A percentile compares a stretch with the other conserved stretches of the same genome.
Conservation (phyloP, 495 filamentous ascomycete genomes). For the Aspergillus homomorphus region DNA sequence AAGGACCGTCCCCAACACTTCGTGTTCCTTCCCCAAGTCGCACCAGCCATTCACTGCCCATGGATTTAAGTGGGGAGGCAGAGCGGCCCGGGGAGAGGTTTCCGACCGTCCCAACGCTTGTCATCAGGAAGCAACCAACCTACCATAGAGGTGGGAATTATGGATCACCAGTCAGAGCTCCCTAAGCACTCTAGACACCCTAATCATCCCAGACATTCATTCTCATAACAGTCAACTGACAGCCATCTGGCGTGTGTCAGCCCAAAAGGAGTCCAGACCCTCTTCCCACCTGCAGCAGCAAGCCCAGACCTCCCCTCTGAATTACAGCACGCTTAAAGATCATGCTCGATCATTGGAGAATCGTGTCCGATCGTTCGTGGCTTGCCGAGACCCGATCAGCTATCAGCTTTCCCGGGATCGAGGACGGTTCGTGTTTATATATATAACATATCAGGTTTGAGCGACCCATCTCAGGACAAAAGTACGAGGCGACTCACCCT, state of each 20-base stretch:
- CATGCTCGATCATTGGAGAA: conserved; percentile 15
- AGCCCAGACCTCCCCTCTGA: background rate
- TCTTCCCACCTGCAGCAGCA: background rate
- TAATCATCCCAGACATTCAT: background rate
- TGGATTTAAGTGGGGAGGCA: conserved; percentile 6
- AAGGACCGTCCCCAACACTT: conserved; percentile 2
- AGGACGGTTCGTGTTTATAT: conserved; percentile 7
- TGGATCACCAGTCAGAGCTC: conserved; percentile 17
- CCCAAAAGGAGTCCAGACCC: conserved; percentile 13
- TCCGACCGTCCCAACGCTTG: conserved; percentile 21
- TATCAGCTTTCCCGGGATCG: conserved; percentile 17
- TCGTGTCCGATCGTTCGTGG: conserved; percentile 8
- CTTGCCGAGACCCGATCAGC: conserved; percentile 14
- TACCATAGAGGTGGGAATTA: background rate
- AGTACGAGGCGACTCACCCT: conserved; percentile 1
- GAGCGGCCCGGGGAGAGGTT: conserved; percentile 20
- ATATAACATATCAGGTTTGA: background rate
- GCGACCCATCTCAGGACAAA: background rate
- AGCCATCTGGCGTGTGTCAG: background rate
- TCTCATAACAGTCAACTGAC: background rate
- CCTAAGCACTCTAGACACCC: background rate
- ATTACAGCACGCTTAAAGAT: conserved; percentile 4
- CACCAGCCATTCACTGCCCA: background rate
- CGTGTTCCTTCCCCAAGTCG: no score
- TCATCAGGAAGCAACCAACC: conserved; percentile 16